Evolutionary conservation across 1,284 basidiomycete species (phyloP), one percentile per base, ranked within the genome.

Genomic region (Marasmius tenuissimus): DNA sequence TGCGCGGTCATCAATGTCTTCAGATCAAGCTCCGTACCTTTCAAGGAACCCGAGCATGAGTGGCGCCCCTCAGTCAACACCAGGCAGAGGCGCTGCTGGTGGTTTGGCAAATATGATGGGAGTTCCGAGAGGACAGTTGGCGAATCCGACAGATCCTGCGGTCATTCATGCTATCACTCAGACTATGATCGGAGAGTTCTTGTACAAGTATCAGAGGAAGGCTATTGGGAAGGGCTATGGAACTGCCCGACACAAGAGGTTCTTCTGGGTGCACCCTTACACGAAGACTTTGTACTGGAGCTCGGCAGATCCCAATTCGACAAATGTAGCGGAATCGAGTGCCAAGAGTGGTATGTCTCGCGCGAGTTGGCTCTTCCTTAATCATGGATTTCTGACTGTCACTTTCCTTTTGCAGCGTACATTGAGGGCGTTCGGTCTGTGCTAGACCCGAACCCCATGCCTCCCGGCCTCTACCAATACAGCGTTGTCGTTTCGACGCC

Each of bases 251-350:
- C 97, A 99, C 77, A 90, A 88, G 73, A 85, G 97, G 42, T 99
- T 97, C 89, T 98, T 99, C 84, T 99, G 97, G 96, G 89, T 99
- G 14, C 97, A 99, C 76, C 97, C 97, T 33, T 99, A 99, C 74
- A 99, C 96, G 57, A 94, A 95, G 79, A 98, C 95, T 9, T 74
- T 99, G 61, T 98, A 98, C 77, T 99, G 97, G 97, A 96, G 94
- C 68, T 88, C 93, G 35, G 88, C 90, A 37, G 97, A 98, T 77
- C 97, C 97, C 38, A 95, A 94, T 38, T 92, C 92, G 42, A 87
- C 86, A 40, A 89, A 88, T 65, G 91, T 94, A 7, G 87, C 89
- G 3, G 96, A 98, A 77, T 94, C 94, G 16, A 96, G 89, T 72
- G 94, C 96, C 39, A 99, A 99, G 87, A 97, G 94, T 74, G 93